Conservation (phyloP, 305 asterid species). For the Fraxinus paxiana region DNA sequence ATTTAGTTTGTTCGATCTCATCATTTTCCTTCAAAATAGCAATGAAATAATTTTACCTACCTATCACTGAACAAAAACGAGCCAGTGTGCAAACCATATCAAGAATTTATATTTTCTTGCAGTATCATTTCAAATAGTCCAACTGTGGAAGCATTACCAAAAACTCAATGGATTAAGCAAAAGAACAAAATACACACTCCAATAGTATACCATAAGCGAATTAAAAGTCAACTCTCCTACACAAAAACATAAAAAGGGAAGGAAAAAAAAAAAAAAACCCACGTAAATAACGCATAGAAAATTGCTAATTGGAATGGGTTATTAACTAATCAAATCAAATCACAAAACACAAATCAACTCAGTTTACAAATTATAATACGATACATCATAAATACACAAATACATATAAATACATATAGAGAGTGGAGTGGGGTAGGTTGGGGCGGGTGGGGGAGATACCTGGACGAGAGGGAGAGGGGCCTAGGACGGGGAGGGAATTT, state of each 20-base stretch:
- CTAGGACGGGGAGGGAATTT: slow-evolving; percentile 8
- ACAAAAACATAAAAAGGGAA: neutral
- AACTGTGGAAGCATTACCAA: neutral
- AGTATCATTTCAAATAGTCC: neutral
- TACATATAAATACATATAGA: neutral
- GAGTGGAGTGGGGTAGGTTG: neutral
- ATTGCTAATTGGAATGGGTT: neutral
- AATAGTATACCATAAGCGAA: neutral
- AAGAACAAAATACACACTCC: neutral
- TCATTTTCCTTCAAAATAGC: neutral
- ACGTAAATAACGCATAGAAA: neutral
- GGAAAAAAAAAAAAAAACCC: neutral
- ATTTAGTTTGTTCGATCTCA: neutral
- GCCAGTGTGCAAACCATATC: neutral
- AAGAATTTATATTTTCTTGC: neutral
- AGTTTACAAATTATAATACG: neutral
- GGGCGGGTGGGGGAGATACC: slow-evolving; percentile 15
- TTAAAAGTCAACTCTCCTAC: neutral
- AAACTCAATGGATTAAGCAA: neutral
- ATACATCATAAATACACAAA: neutral
- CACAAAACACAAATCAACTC: slow-evolving; percentile 15
- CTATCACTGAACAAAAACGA: neutral
- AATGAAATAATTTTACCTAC: neutral
- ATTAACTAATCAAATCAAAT: slow-evolving; percentile 1
- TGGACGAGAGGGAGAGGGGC: slow-evolving; percentile 18